phyloP scores from a whole-genome alignment of 805 yeast species.

The Candida dajiaensis region DNA sequence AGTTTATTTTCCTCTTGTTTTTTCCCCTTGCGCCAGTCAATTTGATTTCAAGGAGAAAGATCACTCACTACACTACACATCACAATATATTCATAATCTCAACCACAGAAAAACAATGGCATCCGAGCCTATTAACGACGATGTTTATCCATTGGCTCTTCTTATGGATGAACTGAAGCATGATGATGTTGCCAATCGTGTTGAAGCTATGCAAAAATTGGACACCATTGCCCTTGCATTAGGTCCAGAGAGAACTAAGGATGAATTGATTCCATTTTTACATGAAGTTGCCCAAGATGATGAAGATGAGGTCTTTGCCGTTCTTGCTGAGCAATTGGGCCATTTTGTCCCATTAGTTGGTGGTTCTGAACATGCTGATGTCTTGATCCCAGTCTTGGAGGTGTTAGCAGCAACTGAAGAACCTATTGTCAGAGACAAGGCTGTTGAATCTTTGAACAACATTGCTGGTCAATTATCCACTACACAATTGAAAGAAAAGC shows the following conservation, averaged over 20 bases:
- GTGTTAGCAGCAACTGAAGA: slow-evolving; percentile 90
- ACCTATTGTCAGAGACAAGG: slow-evolving; percentile 92
- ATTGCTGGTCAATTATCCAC: slow-evolving; percentile 58
- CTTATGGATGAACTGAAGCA: slow-evolving; percentile 96
- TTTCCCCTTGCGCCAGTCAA: no score
- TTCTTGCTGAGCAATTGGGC: slow-evolving; percentile 86
- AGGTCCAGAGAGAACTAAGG: slow-evolving; percentile 88
- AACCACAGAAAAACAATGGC: slow-evolving; percentile 3
- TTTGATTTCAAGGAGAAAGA: background rate
- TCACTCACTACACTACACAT: background rate
- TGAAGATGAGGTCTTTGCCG: slow-evolving; percentile 96
- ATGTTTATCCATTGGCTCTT: slow-evolving; percentile 87
- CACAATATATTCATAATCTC: background rate
- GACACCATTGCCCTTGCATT: slow-evolving; percentile 93
- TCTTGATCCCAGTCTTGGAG: slow-evolving; percentile 59
- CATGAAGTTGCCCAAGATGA: slow-evolving; percentile 88
- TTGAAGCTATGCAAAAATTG: slow-evolving; percentile 89
- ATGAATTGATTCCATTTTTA: slow-evolving; percentile 84
- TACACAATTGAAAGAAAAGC: slow-evolving; percentile 58
- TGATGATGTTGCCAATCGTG: slow-evolving; percentile 90
- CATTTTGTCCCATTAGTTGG: slow-evolving; percentile 86
- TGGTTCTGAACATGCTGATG: slow-evolving; percentile 60
- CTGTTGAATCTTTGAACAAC: slow-evolving; percentile 76
- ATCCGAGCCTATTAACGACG: slow-evolving; percentile 25
- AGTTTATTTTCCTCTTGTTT: background rate